A percentile compares a stretch with the other conserved stretches of the same genome.
These are phyloP conservation scores for Microbotryum lychnidis-dioicae DNA, from an alignment of 1,284 basidiomycete species.

Conservation along the genomic window DNA sequence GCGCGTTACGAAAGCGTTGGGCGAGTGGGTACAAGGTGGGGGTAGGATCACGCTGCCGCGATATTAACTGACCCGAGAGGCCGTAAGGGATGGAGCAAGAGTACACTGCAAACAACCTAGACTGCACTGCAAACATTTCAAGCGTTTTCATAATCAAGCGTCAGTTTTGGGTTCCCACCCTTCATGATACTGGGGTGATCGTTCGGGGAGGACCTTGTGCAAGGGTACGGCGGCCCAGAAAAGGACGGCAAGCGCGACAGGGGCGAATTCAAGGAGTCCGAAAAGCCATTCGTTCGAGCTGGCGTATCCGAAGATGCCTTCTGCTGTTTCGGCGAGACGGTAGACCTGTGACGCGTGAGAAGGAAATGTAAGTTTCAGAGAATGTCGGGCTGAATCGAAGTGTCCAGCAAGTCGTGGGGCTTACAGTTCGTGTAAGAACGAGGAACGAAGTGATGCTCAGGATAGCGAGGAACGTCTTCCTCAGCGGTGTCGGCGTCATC, in stretches of 20 bases:
- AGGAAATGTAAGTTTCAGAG: slow-evolving; percentile 39
- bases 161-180: too few relatives aligned
- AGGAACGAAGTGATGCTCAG: too few relatives aligned
- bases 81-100: too few relatives aligned
- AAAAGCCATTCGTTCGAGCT: slow-evolving; percentile 40
- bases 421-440: too few relatives aligned
- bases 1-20: slow-evolving; percentile 24
- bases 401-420: too few relatives aligned
- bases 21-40: slow-evolving; percentile 18
- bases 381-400: slow-evolving; percentile 13
- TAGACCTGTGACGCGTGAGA: slow-evolving; percentile 37
- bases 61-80: slow-evolving; percentile 7
- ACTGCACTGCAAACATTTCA: too few relatives aligned
- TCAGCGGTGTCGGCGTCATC: slow-evolving; percentile 8
- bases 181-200: background rate
- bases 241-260: slow-evolving; percentile 40
- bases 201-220: slow-evolving; percentile 13
- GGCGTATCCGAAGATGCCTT: slow-evolving; percentile 40
- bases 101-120: too few relatives aligned
- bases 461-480: slow-evolving; percentile 35
- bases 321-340: slow-evolving; percentile 43
- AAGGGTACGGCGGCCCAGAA: slow-evolving; percentile 35
- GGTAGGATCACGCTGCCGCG: slow-evolving; percentile 19
- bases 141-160: too few relatives aligned
- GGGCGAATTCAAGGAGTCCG: slow-evolving; percentile 41